Conservation (phyloP, 2,329 filamentous ascomycete genomes). For the Trichoderma citrinoviride region DNA sequence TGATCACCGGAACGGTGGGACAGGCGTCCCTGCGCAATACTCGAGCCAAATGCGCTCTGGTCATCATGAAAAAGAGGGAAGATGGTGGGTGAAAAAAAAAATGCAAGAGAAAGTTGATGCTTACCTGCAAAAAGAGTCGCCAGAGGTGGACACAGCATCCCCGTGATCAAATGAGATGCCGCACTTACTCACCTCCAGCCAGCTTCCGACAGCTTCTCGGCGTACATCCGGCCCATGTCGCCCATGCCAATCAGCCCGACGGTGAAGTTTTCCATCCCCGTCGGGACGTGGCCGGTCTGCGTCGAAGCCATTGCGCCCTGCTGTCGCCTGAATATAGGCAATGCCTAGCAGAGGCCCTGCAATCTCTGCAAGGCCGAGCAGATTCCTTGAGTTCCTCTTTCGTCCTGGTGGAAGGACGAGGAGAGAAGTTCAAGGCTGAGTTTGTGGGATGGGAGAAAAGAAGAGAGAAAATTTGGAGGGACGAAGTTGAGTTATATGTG, state of each 20-base stretch:
- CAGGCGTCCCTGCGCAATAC: slow-evolving; percentile 68
- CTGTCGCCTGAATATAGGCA: slow-evolving; percentile 27
- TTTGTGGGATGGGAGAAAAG: slow-evolving; percentile 20
- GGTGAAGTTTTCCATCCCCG: slow-evolving; percentile 64
- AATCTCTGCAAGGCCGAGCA: slow-evolving; percentile 32
- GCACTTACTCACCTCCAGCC: slow-evolving; percentile 78
- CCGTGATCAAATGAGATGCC: neutral
- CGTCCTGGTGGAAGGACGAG: slow-evolving; percentile 9
- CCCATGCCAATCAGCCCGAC: slow-evolving; percentile 98
- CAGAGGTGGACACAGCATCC: neutral
- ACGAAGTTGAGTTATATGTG: slow-evolving; percentile 9
- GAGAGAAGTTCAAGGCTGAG: slow-evolving; percentile 12
- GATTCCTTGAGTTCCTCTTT: neutral
- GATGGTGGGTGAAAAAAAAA: slow-evolving; percentile 22
- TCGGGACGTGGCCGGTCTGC: slow-evolving; percentile 29
- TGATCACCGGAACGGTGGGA: slow-evolving; percentile 73
- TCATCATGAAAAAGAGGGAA: slow-evolving; percentile 71
- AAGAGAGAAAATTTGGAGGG: slow-evolving; percentile 19
- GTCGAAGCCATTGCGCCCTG: slow-evolving; percentile 32
- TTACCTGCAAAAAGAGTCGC: slow-evolving; percentile 20
- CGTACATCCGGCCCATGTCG: slow-evolving; percentile 99
- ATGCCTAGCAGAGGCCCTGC: slow-evolving; percentile 26
- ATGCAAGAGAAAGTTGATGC: slow-evolving; percentile 5
- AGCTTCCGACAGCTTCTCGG: slow-evolving; percentile 78
- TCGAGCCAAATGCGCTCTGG: slow-evolving; percentile 99